Percentiles rank a stretch among this genome's conserved stretches.
Evolutionary conservation across 2,329 filamentous ascomycete species (phyloP).

Genomic region (Fusarium begoniae): DNA sequence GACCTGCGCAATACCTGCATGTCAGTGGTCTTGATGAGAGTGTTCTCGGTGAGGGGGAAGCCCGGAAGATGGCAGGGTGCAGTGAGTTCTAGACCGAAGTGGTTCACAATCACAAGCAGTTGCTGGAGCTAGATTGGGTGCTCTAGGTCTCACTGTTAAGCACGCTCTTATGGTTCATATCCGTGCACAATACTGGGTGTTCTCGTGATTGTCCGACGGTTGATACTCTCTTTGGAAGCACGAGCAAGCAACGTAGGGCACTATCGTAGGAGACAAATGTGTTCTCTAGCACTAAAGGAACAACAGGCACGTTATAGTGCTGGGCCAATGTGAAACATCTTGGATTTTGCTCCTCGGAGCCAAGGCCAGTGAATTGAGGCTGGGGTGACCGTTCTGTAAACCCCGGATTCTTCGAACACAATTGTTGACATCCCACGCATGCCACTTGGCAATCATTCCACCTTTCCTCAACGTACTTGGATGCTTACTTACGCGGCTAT

Average conservation of each 20-base stretch:
- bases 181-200: background rate
- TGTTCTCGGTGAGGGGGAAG: background rate
- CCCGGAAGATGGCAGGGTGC: background rate
- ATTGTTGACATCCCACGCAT: background rate
- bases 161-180: background rate
- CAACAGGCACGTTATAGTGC: background rate
- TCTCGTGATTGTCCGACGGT: background rate
- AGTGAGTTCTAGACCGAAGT: background rate
- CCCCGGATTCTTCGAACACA: background rate
- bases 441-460: background rate
- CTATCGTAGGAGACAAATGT: background rate
- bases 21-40: background rate
- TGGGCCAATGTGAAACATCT: background rate
- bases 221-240: background rate
- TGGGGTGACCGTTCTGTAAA: background rate
- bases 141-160: background rate
- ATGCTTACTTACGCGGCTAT: fast-evolving
- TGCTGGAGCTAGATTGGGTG: no score
- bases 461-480: background rate
- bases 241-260: background rate
- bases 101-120: background rate
- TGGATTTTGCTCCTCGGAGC: background rate
- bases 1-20: background rate
- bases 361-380: no score
- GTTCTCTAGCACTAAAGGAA: background rate